Conservation (phyloP, 1,284 basidiomycete species). For the Irpex lacteus region DNA sequence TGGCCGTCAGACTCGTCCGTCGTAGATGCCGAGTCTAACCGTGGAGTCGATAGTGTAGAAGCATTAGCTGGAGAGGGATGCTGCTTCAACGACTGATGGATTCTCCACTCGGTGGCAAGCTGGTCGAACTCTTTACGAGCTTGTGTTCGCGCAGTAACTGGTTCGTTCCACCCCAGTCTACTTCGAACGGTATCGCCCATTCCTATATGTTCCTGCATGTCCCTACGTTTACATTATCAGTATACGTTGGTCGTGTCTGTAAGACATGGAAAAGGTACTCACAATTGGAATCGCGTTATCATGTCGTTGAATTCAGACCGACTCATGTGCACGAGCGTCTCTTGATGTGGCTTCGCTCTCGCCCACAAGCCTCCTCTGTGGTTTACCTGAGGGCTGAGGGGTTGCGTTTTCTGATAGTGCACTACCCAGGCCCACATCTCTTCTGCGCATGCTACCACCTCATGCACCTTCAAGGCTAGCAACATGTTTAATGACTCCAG, state of each 20-base stretch:
- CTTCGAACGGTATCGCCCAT: not conserved
- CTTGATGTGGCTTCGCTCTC: not conserved
- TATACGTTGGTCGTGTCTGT: not conserved
- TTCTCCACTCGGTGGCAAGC: slow-evolving; percentile 5
- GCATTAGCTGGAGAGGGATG: not conserved
- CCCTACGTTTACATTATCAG: not conserved
- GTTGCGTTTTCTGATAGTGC: slow-evolving; percentile 32
- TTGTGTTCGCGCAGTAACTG: not conserved
- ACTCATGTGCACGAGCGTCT: not conserved
- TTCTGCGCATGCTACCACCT: slow-evolving; percentile 64
- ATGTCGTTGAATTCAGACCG: slow-evolving; percentile 5
- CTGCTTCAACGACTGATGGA: not conserved
- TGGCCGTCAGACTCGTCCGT: not conserved
- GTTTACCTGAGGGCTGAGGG: not conserved
- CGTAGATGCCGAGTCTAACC: not conserved
- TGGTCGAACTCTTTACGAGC: slow-evolving; percentile 9
- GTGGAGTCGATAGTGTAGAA: not conserved
- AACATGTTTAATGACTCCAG: slow-evolving; percentile 56
- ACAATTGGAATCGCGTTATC: slow-evolving; percentile 6
- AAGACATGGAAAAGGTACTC: not conserved
- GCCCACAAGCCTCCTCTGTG: not conserved
- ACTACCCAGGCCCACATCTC: slow-evolving; percentile 75
- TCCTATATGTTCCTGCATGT: slow-evolving; percentile 7
- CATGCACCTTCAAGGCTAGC: slow-evolving; percentile 51
- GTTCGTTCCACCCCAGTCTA: slow-evolving; percentile 3